Evolutionary conservation across 345 rosid species (phyloP), one percentile per base, ranked within the genome.

Genomic region (Hypericum androsaemum): DNA sequence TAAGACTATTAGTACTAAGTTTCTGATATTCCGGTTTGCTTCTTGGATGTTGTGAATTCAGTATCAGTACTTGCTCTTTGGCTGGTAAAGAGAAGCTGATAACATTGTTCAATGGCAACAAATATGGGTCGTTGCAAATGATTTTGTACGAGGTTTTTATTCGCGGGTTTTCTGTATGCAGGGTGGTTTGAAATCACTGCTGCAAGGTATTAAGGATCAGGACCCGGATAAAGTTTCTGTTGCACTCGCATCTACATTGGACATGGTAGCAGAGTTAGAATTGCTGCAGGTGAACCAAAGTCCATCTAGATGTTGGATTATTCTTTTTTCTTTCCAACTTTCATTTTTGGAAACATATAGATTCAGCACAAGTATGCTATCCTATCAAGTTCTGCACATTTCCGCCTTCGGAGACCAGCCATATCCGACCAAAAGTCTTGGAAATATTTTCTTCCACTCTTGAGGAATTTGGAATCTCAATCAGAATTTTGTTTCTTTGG

Each of bases 161-260:
- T 22, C 40, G 52, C 42, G 48, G 54, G 59, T 63, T 14, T 46
- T 14, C 58, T 49, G 62, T 71, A 58, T 52, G 39, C 53, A 90
- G 98, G 96, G 86, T 54, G 96, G 96, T 72, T 62, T 90, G 66
- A 74, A 90, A 70, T 77, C 71, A 10, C 96, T 90, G 58, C 63
- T 84, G 59, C 75, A 73, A 59, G 62, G 52, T 51, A 82, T 90
- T 41, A 82, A 84, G 79, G 86, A 84, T 41, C 83, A 90, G 76
- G 89, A 87, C 68, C 88, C 96, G 28, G 98, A 90, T 74, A 82
- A 70, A 75, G 88, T 87, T 47, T 90, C 98, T 41, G 67, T 84
- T 47, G 84, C 86, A 65, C 81, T 90, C 58, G 89, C 96, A 54
- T 72, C 96, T 41, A 74, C 95, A 35, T 67, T 84, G 53, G 92